Evolutionary conservation across 768 basidiomycete genomes (phyloP), one percentile per base, ranked within the genome.

Genomic region (Leccinum olivaceopallidum): DNA sequence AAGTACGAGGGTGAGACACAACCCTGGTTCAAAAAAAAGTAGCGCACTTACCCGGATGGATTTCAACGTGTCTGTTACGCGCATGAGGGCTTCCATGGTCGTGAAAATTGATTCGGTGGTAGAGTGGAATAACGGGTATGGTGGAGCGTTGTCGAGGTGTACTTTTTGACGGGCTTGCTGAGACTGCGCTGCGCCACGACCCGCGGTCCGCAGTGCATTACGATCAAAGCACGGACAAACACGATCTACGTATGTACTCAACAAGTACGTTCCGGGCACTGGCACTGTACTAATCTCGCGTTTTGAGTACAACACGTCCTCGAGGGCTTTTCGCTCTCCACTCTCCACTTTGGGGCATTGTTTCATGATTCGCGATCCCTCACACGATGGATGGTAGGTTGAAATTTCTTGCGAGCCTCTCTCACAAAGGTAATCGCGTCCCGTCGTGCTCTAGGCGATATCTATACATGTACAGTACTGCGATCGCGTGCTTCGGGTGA

Each of bases 41-140:
- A 24, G 24, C 14, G 24, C 8, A 79, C 85, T 71, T 61, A 91
- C 91, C 72, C 85, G 83, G 73, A 93, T 80, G 13, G 83, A 83
- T 69, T 86, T 88, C 75, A 92, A 57, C 39, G 85, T 78, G 49
- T 93, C 89, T 53, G 81, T 78, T n/a, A 83, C 83, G 65, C 87
- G 88, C 64, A 90, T 53, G 53, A 87, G 68, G 59, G 76, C 67
- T 47, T 93, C 90, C 90, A 93, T 93, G 59, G 63, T 53, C 20
- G 12, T 20, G 20, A 47, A 47, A 22, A 44, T 20, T 47, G 44
- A 6, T 3, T 55, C 5, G 53, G 22, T 55, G 36, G 53, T 16
- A 16, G 48, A 49, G 48, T 49, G 24, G 22, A 16, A 26, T 26
- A 22, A 14, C 7, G 22, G 47, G 47, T 20, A 22, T 20, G 20